Base-by-base conservation (phyloP, 495 filamentous ascomycete species). In the Daldinia caldariorum region DNA sequence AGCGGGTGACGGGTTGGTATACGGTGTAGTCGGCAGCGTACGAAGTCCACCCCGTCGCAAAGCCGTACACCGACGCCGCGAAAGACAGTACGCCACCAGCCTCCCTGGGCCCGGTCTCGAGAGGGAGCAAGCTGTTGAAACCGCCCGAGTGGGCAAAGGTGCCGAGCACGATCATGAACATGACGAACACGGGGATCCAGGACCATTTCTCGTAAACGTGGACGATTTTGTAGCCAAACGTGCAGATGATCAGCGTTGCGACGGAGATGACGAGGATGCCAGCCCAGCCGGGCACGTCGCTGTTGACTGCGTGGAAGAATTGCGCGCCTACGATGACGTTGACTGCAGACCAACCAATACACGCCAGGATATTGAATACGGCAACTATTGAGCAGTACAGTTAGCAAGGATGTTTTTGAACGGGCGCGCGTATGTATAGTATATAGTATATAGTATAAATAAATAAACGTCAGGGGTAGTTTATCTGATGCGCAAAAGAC, bases 241-340 rank as follows among this genome's bases (percentile, higher is more conserved):
- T 83, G 29, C 88, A 91, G 67, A 94, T 84, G 32, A 91, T 47
- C 34, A 93, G 84, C 1, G 92, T 94, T 69, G 85, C 85, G 58
- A 89, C 76, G 34, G 91, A 87, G 69, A 94, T 92, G 73, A 94
- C 87, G 35, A 94, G 83, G 68, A 96, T 91, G 49, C 91, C 92
- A 8, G 90, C 91, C 75, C 79, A 92, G 59, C 91, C 90, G 6
- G 91, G 91, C 34, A 94, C 86, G 61, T 86, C 74, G 41, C 71
- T 57, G 76, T 94, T 94, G 38, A 94, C 89, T 3, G 92, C 90
- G 70, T 94, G 81, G 77, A 96, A 82, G 51, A 94, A 84, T 75
- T 94, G 90, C 3, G 90, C 91, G 61, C 91, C 92, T n/a, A 94
- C 91, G 66, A 96, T 93, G 54, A 87, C 85, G 75, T 93, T 93